phyloP scores from a whole-genome alignment of 441 rosid genomes.

The Populus tomentosa region DNA sequence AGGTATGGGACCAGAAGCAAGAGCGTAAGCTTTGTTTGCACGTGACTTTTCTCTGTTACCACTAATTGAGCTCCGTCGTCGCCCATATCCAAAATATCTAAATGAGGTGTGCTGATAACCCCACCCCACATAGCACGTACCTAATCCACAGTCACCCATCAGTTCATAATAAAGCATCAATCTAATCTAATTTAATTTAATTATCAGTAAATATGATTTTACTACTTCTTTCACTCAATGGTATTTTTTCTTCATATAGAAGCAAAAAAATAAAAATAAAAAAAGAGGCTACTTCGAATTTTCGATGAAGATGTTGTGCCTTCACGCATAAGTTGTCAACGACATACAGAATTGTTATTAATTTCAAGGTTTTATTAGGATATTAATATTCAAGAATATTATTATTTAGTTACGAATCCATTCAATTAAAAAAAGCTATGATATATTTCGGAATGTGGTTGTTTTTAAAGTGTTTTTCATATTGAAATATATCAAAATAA shows the following conservation, averaged over 20 bases:
- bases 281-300: background rate
- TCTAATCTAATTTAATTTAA: too few relatives aligned
- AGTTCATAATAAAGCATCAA: background rate
- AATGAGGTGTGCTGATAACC: background rate
- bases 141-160: background rate
- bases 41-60: conserved; percentile 34
- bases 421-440: too few relatives aligned
- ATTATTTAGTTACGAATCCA: too few relatives aligned
- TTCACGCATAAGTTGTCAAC: too few relatives aligned
- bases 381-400: too few relatives aligned
- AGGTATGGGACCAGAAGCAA: background rate
- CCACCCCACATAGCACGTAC: background rate
- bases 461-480: too few relatives aligned
- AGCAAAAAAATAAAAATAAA: too few relatives aligned
- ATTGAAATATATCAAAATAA: too few relatives aligned
- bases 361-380: too few relatives aligned
- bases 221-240: background rate
- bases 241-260: background rate
- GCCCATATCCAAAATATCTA: conserved; percentile 25
- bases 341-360: too few relatives aligned
- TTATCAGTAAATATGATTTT: background rate
- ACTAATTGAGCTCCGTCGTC: conserved; percentile 23
- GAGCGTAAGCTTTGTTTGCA: conserved; percentile 21
- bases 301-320: too few relatives aligned
- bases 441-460: too few relatives aligned